Conservation (phyloP, 495 filamentous ascomycete species). For the Trichoderma virens region DNA sequence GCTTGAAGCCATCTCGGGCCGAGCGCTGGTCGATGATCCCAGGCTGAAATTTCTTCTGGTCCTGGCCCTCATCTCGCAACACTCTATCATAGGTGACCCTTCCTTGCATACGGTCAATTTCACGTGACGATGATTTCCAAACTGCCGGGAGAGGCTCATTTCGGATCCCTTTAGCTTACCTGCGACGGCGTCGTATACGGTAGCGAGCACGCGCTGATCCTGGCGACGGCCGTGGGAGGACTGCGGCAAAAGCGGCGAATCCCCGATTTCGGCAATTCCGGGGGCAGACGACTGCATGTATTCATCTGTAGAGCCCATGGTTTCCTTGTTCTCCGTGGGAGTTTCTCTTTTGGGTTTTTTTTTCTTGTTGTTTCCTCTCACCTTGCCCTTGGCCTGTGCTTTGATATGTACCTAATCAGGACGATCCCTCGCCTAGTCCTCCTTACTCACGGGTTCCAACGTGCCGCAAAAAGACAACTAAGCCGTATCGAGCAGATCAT, state of each 20-base stretch:
- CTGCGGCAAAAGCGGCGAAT: neutral
- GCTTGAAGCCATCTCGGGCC: constrained; percentile 34
- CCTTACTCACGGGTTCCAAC: neutral
- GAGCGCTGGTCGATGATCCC: constrained; percentile 35
- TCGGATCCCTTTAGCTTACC: constrained; percentile 37
- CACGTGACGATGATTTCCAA: constrained; percentile 9
- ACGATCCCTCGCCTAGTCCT: neutral
- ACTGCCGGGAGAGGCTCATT: constrained; percentile 13
- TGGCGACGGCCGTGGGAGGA: neutral
- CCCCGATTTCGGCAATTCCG: neutral
- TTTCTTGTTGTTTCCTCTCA: neutral
- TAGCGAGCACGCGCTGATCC: constrained; percentile 26
- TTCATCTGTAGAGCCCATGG: neutral
- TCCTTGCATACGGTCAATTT: constrained; percentile 6
- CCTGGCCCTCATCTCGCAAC: neutral
- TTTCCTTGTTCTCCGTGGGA: neutral
- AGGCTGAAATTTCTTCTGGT: neutral
- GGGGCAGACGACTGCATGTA: no score
- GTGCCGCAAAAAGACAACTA: neutral
- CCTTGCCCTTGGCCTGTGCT: neutral
- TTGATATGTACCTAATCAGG: neutral
- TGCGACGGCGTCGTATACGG: constrained; percentile 73
- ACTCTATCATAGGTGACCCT: constrained; percentile 1
- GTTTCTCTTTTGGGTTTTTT: no score
- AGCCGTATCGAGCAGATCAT: neutral